Evolutionary conservation across 495 filamentous ascomycete genomes (phyloP).

Genomic region (Xylaria palmicola): DNA sequence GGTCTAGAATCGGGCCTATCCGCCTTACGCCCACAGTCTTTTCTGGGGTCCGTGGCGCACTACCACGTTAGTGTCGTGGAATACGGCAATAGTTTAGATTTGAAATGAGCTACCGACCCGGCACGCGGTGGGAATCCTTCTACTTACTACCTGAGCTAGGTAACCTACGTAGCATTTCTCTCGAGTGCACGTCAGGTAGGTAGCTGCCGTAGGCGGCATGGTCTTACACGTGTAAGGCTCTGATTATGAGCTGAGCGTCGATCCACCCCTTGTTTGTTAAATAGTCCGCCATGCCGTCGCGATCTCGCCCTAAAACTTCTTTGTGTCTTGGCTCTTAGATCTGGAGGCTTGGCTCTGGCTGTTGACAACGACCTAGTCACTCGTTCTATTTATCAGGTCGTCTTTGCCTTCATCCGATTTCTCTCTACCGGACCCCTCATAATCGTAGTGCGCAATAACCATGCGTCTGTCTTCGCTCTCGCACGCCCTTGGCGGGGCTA

Average conservation of each 20-base stretch:
- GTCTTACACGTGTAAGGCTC: too few relatives aligned
- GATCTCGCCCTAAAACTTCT: background rate
- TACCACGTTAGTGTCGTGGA: background rate
- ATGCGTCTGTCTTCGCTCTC: slow-evolving; percentile 18
- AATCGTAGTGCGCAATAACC: background rate
- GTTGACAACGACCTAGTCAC: slow-evolving; percentile 6
- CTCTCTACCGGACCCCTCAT: background rate
- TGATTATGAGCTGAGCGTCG: background rate
- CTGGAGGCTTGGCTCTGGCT: background rate
- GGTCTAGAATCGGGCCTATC: slow-evolving; percentile 7
- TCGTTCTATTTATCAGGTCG: slow-evolving; percentile 9
- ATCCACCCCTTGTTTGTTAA: slow-evolving; percentile 4
- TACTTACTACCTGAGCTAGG: too few relatives aligned
- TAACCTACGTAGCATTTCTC: too few relatives aligned
- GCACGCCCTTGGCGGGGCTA: slow-evolving; percentile 16
- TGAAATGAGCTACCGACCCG: background rate
- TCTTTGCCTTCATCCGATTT: background rate
- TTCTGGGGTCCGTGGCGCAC: slow-evolving; percentile 5
- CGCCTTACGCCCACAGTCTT: background rate
- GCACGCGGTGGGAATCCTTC: slow-evolving; percentile 4
- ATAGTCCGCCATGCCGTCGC: slow-evolving; percentile 11
- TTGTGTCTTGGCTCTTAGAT: slow-evolving; percentile 2
- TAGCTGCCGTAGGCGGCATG: too few relatives aligned
- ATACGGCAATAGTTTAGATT: background rate
- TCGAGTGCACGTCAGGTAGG: too few relatives aligned